phyloP scores from a whole-genome alignment of 2,329 filamentous ascomycete species.

The Thermothelomyces thermophilus region DNA sequence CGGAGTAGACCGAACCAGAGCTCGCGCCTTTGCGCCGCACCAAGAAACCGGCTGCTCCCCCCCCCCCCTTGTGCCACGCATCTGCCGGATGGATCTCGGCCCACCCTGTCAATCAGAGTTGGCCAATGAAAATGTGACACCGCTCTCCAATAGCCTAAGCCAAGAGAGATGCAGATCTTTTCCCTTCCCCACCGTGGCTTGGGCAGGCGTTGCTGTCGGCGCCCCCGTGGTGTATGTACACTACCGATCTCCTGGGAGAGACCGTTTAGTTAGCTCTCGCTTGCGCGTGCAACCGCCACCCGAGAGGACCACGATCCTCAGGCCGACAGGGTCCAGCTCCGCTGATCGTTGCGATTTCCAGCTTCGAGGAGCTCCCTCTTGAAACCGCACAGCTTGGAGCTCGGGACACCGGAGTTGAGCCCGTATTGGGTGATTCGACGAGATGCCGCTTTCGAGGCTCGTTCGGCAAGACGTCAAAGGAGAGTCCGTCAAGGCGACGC shows the following conservation, averaged over 20 bases:
- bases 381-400: slow-evolving; percentile 2
- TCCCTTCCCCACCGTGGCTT: not conserved
- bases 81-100: slow-evolving; percentile 2
- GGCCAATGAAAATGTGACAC: slow-evolving; percentile 7
- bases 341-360: slow-evolving; percentile 5
- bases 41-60: not conserved
- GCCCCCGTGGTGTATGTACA: slow-evolving; percentile 3
- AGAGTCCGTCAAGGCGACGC: no score
- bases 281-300: not conserved
- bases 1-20: no score
- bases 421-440: not conserved
- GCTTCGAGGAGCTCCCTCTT: not conserved
- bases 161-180: slow-evolving; percentile 7
- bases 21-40: not conserved
- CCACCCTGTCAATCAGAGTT: not conserved
- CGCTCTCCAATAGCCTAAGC: not conserved
- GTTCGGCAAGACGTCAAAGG: no score
- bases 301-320: not conserved
- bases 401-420: not conserved
- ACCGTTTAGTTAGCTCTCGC: slow-evolving; percentile 1
- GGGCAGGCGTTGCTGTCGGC: slow-evolving; percentile 5
- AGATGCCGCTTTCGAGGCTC: no score
- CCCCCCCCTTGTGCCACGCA: slow-evolving; percentile 10
- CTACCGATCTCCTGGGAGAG: slow-evolving; percentile 6
- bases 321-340: not conserved